These are phyloP conservation scores for Lasiosphaeria ovina DNA, from an alignment of 495 filamentous ascomycete species.

Conservation along the genomic window DNA sequence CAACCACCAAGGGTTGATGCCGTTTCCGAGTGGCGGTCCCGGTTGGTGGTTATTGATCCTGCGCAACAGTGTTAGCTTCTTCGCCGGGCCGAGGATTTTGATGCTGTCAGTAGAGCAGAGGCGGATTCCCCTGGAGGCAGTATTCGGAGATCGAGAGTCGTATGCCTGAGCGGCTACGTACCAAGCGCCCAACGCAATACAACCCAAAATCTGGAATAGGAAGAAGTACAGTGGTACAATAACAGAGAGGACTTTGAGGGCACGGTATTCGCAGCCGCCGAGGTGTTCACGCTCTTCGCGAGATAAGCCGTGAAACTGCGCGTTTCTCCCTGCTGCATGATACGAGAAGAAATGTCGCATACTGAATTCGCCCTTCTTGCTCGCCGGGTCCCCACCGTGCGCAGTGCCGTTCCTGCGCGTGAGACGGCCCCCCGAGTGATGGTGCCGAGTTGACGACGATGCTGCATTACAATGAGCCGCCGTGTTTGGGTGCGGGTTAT, in stretches of 20 bases:
- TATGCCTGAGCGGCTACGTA: background rate
- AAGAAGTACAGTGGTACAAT: slow-evolving; percentile 75
- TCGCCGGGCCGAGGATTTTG: too few species aligned
- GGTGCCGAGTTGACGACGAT: slow-evolving; percentile 13
- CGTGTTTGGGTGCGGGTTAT: slow-evolving; percentile 13
- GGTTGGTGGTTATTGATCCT: slow-evolving; percentile 58
- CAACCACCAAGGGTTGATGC: slow-evolving; percentile 63
- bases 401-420: slow-evolving; percentile 7
- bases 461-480: background rate
- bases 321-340: slow-evolving; percentile 61
- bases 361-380: slow-evolving; percentile 13
- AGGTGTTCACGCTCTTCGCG: slow-evolving; percentile 67
- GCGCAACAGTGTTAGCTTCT: background rate
- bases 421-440: background rate
- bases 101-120: too few species aligned
- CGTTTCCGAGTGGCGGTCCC: slow-evolving; percentile 60
- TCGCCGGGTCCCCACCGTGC: background rate
- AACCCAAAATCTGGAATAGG: slow-evolving; percentile 68
- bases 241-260: slow-evolving; percentile 66
- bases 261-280: slow-evolving; percentile 78
- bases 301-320: slow-evolving; percentile 68
- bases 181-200: slow-evolving; percentile 69
- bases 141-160: too few species aligned
- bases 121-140: too few species aligned
- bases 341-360: slow-evolving; percentile 28